Base-by-base conservation (phyloP, 129 eudicot genomes). In the Flaveria linearis region DNA sequence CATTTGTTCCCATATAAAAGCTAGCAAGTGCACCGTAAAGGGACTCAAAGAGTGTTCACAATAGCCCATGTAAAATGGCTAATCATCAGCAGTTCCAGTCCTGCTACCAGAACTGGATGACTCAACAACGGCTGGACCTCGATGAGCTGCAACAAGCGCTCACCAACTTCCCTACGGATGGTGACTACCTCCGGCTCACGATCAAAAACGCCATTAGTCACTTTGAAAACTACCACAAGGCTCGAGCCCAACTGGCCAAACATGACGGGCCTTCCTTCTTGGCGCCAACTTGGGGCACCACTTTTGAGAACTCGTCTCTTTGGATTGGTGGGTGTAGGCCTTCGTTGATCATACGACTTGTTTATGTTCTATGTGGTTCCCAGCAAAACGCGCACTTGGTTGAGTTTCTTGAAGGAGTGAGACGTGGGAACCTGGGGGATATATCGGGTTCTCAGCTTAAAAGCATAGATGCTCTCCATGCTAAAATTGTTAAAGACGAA, bases 271-370 rank as follows among this genome's bases (percentile, higher is more conserved):
- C 82, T 16, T 71, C 84, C 3, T 78, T 84, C 47, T 8, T 87
- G 47, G 79, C 86, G 5, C 91, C 91, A 8, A 7, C 78, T 0
- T 84, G 88, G 88, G 82, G 91, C 46, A 62, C 75, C 25, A 74
- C 86, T 5, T 78, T 84, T 14, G 87, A 81, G 64, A 84, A 81
- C 72, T 82, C 88, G 42, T 63, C 46, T 51, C 81, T 79, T 20
- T 83, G 84, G 87, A 75, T 83, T 4, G 87, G 81, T 60, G 87
- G 84, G 14, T 63, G 75, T 49, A 69, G 84, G 65, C 84, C 87
- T n/a, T 63, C 87, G 0, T 28, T 79, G n/a, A 28, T n/a, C 36
- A 75, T 83, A 8, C 75, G 81, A 20, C 67, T 83, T 22, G 69
- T 79, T 4, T 79, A 83, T 30, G 57, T 78, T 0, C 18, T 79